A percentile compares a stretch with the other conserved stretches of the same genome.
Evolutionary conservation across 2,329 filamentous ascomycete species (phyloP).

Genomic region (Neonectria neomacrospora): DNA sequence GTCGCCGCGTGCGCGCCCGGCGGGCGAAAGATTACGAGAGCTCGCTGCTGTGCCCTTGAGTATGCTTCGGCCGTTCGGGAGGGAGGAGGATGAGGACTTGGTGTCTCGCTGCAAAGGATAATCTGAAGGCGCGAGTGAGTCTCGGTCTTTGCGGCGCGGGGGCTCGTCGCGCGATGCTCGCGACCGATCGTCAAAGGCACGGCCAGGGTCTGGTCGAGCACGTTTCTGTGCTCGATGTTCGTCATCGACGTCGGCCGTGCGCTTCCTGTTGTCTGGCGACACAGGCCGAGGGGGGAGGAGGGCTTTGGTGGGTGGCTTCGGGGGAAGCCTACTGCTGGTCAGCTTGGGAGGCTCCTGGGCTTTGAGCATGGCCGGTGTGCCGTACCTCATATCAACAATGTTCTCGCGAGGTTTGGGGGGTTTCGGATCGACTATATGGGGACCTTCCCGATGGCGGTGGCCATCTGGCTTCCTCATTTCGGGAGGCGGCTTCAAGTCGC

Average conservation of each 20-base stretch:
- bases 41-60: slow-evolving; percentile 46
- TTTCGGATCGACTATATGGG: slow-evolving; percentile 44
- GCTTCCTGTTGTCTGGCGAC: slow-evolving; percentile 61
- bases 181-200: slow-evolving; percentile 47
- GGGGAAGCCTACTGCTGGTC: slow-evolving; percentile 47
- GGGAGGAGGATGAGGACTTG: slow-evolving; percentile 42
- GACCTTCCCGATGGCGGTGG: slow-evolving; percentile 39
- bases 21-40: slow-evolving; percentile 48
- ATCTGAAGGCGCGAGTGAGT: slow-evolving; percentile 45
- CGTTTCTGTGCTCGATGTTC: slow-evolving; percentile 59
- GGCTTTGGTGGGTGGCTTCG: slow-evolving; percentile 49
- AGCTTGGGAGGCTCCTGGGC: slow-evolving; percentile 19
- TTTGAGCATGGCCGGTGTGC: not conserved
- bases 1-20: slow-evolving; percentile 52
- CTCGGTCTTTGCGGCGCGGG: slow-evolving; percentile 47
- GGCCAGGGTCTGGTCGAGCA: slow-evolving; percentile 53
- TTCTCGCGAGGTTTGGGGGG: slow-evolving; percentile 46
- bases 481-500: slow-evolving; percentile 36
- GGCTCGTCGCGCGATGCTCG: slow-evolving; percentile 50
- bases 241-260: slow-evolving; percentile 57
- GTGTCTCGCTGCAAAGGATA: slow-evolving; percentile 44
- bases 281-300: slow-evolving; percentile 50
- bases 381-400: slow-evolving; percentile 48
- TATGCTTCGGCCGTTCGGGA: slow-evolving; percentile 52
- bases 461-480: slow-evolving; percentile 42